Evolutionary conservation across 1,284 basidiomycete species (phyloP).

Genomic region (Malassezia brasiliensis): DNA sequence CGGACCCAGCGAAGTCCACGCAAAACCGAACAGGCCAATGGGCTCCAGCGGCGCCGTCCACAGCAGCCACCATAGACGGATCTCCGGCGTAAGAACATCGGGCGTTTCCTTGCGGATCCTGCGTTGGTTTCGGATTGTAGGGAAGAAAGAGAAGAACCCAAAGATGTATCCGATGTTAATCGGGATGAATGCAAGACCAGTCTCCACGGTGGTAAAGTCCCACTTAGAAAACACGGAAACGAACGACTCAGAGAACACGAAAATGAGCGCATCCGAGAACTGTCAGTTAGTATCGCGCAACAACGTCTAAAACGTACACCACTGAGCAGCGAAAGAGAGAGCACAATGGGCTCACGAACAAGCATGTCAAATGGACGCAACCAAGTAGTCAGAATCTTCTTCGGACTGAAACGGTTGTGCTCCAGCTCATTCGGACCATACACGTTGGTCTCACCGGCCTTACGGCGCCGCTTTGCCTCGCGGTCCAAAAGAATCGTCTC

Average conservation of each 20-base stretch:
- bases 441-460: constrained; percentile 40
- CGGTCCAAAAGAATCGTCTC: constrained; percentile 49
- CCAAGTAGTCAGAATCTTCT: constrained; percentile 48
- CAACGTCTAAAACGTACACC: constrained; percentile 22
- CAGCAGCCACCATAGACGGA: constrained; percentile 49
- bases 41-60: constrained; percentile 49
- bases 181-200: constrained; percentile 48
- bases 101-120: constrained; percentile 32
- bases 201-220: constrained; percentile 46
- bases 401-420: constrained; percentile 44
- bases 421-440: constrained; percentile 50
- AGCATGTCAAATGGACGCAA: constrained; percentile 49
- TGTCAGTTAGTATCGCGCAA: background rate
- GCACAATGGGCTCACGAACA: constrained; percentile 50
- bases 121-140: constrained; percentile 41
- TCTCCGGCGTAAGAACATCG: constrained; percentile 42
- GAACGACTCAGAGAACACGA: constrained; percentile 51
- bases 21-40: constrained; percentile 51
- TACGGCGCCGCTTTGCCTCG: constrained; percentile 48
- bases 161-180: constrained; percentile 50
- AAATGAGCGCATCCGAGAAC: constrained; percentile 50
- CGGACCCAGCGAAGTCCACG: constrained; percentile 50
- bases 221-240: constrained; percentile 50
- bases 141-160: constrained; percentile 48
- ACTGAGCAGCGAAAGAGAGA: constrained; percentile 49